Evolutionary conservation across 2,329 filamentous ascomycete genomes (phyloP).

Genomic region (Paracorniculantispora psalliotae): DNA sequence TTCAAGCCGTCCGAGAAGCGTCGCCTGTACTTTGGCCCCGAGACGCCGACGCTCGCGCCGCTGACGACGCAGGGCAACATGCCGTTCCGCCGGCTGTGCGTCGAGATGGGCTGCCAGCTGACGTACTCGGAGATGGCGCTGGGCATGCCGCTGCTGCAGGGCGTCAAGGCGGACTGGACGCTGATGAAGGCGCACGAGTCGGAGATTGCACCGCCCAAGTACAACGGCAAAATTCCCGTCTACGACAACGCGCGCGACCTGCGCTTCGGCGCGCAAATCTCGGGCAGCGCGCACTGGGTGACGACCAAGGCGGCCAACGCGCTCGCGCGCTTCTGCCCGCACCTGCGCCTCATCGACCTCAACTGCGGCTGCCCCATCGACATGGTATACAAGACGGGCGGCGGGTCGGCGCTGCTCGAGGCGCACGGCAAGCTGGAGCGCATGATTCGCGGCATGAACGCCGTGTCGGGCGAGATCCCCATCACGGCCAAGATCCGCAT

Average conservation of each 20-base stretch:
- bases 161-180: conserved; percentile 89
- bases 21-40: conserved; percentile 84
- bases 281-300: conserved; percentile 86
- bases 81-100: conserved; percentile 86
- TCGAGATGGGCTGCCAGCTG: conserved; percentile 81
- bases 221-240: conserved; percentile 48
- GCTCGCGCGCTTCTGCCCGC: conserved; percentile 69
- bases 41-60: conserved; percentile 90
- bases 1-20: conserved; percentile 91
- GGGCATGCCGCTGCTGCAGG: conserved; percentile 82
- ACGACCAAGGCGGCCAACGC: conserved; percentile 85
- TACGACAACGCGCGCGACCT: conserved; percentile 82
- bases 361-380: conserved; percentile 98
- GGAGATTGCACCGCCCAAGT: conserved; percentile 68
- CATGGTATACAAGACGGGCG: conserved; percentile 80
- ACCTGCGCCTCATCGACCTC: conserved; percentile 84
- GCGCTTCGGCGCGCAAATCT: conserved; percentile 88
- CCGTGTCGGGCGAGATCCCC: conserved; percentile 82
- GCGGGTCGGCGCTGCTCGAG: conserved; percentile 89
- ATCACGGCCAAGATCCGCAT: conserved; percentile 94
- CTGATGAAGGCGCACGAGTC: conserved; percentile 87
- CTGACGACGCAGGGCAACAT: conserved; percentile 97
- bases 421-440: conserved; percentile 82
- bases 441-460: conserved; percentile 94
- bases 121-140: conserved; percentile 99